Conservation (phyloP, 768 basidiomycete species). For the Filobasidium floriforme region DNA sequence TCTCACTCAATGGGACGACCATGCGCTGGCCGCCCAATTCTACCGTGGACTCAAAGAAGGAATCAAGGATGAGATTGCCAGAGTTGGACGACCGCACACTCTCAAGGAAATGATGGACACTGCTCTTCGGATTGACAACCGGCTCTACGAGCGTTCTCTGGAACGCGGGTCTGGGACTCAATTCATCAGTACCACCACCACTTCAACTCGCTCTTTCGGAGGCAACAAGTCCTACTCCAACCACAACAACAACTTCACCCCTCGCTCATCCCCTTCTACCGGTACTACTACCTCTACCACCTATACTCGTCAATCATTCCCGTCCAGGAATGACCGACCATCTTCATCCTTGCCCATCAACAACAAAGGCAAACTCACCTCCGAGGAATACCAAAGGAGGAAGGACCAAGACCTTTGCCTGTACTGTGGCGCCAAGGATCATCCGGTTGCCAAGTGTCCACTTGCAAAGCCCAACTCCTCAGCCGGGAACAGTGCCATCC, state of each 20-base stretch:
- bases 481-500: conserved; percentile 4
- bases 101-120: conserved; percentile 16
- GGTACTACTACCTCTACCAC: too few relatives aligned
- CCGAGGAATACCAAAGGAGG: too few relatives aligned
- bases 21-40: conserved; percentile 26
- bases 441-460: conserved; percentile 15
- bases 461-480: background rate
- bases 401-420: conserved; percentile 24
- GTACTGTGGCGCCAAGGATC: conserved; percentile 18
- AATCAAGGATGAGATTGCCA: conserved; percentile 26
- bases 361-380: too few relatives aligned
- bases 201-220: background rate
- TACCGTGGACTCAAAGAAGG: conserved; percentile 24
- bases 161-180: background rate
- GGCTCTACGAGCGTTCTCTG: conserved; percentile 3
- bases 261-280: background rate
- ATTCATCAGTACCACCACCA: background rate
- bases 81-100: too few relatives aligned
- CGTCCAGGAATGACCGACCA: too few relatives aligned
- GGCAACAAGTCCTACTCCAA: too few relatives aligned
- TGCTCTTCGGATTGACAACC: conserved; percentile 21
- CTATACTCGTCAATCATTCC: conserved; percentile 10
- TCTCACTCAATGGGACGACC: too few relatives aligned
- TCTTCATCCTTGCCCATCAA: too few relatives aligned
- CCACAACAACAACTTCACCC: background rate